Evolutionary conservation across 495 filamentous ascomycete species (phyloP), one percentile per base, ranked within the genome.

Genomic region (Aspergillus ostianus): DNA sequence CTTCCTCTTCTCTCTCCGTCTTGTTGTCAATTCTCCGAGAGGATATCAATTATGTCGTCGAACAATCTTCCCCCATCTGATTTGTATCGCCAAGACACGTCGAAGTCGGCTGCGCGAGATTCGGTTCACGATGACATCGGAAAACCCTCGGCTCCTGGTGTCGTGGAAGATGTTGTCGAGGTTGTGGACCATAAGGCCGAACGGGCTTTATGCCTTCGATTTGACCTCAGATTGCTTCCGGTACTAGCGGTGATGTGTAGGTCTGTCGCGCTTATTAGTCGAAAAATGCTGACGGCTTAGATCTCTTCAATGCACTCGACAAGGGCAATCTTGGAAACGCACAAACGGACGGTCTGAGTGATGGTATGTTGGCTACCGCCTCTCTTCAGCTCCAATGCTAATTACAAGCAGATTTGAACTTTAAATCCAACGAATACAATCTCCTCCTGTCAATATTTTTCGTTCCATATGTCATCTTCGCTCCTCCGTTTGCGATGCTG

Each of bases 401-500:
- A 41, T 18, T 20, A 54, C 21, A 5, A 47, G 60, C 57, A 82
- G 85, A 76, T 27, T 67, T 87, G 18, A 60, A 80, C 41, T 84
- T 92, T 72, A 75, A 80, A 36, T 67, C 73, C 2, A 81, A 84
- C 56, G 82, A 91, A 62, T 91, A 91, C 73, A 91, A 90, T 66
- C 81, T 84, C 20, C 80, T 91, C 13, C 72, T 91, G 18, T 83
- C 80, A 20, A 85, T 91, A 61, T 92, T 92, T 75, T 91, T 87
- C 68, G 75, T 92, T n/a, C 90, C 89, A 8, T 92, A 89, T 65
- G 87, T 91, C 50, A 66, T 91, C 17, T 86, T 82, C 49, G 88
- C 85, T 7, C 87, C 86, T 2, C 83, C 83, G 2, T 60, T 90
- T 49, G 86, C 82, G 7, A 85, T 92, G 73, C 67, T 88, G 4